Evolutionary conservation across 345 rosid genomes (phyloP), one percentile per base, ranked within the genome.

Genomic region (Erodium maritimum): DNA sequence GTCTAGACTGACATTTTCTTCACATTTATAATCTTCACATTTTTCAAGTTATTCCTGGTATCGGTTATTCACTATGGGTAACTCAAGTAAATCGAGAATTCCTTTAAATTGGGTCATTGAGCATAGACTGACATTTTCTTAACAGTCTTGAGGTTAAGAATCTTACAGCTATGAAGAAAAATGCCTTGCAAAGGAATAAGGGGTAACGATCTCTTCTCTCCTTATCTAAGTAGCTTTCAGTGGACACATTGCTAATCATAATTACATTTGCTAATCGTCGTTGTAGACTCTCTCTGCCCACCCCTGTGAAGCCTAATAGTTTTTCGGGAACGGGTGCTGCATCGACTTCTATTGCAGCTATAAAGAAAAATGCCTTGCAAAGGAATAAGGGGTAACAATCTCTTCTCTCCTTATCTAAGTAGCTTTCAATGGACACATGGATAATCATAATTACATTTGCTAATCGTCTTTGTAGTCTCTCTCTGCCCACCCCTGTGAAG

Each of bases 101-200:
- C 3, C 29, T 12, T 33, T 45, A 21, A 19, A 14, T 45, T 52
- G 24, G 4, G 24, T 11, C 14, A 0, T 17, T 0, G 24, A 21
- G 13, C 5, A 19, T 18, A 5, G 21, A 24, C 53, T 23, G 21
- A 3, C 33, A 33, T 24, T 52, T 65, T 71, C 55, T 65, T 57
- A 65, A 71, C 86, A 91, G 98, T 77, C 90, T 45, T 50, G 96
- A 91, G 75, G 78, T 86, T 58, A 82, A 82, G 75, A 91, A 91
- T 71, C 75, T 86, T 53, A 73, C 84, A 20, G 87, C 90, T 23
- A 61, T 80, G 70, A 88, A 59, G 73, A 87, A 67, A 70, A 80
- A 74, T n/a, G 85, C 90, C 12, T 54, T 78, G 54, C 91, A 73
- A 61, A 75, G 86, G 73, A 67, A 65, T 24, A 62, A 34, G 25